Evolutionary conservation across 2,329 filamentous ascomycete genomes (phyloP), one percentile per base, ranked within the genome.

Genomic region (Piedraia hortae): DNA sequence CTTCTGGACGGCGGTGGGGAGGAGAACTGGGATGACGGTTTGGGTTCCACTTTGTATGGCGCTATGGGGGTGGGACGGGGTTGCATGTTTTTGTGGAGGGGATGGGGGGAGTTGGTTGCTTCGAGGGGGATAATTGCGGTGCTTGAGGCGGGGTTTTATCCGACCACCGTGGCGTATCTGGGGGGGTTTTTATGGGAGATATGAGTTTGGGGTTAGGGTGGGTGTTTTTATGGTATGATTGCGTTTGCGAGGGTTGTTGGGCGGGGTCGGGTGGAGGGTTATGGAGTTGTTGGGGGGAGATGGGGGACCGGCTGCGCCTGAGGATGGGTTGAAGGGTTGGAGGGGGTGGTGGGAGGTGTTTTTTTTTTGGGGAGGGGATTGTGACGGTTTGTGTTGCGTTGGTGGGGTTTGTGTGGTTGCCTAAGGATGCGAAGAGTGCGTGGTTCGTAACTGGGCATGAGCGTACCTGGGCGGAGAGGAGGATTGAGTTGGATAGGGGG

Each of bases 1-100:
- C 0, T 39, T 56, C 1, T 59, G 57, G 3, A 56, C 58, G 0
- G 56, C 56, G 7, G 55, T 69, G 29, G 48, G 64, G 15, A 41
- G 58, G 26, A 54, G 54, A 31, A 67, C 48, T 46, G 50, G 48
- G 30, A 59, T 59, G 42, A 48, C 50, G 14, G 36, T 46, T 14
- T 63, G 54, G 51, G 57, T 64, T n/a, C 57, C 59, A 1, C 41
- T 43, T 7, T 57, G 59, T 32, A 63, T 63, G 59, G 43, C 51
- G 15, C 31, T 56, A 2, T 59, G 54, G 54, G 54, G 54, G 0
- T 21, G 56, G 9, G 48, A 45, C 16, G 58, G 54, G 0, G 45
- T 51, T 4, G 28, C 51, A 24, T 53, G 56, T 31, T 45, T 51
- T 4, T 53, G 47, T 41, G 45, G 56, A 12, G 39, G 20, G 36